A percentile compares a stretch with the other conserved stretches of the same genome.
These are phyloP conservation scores for Metschnikowia peoriensis DNA, from an alignment of 805 yeast genomes.

Conservation along the genomic window DNA sequence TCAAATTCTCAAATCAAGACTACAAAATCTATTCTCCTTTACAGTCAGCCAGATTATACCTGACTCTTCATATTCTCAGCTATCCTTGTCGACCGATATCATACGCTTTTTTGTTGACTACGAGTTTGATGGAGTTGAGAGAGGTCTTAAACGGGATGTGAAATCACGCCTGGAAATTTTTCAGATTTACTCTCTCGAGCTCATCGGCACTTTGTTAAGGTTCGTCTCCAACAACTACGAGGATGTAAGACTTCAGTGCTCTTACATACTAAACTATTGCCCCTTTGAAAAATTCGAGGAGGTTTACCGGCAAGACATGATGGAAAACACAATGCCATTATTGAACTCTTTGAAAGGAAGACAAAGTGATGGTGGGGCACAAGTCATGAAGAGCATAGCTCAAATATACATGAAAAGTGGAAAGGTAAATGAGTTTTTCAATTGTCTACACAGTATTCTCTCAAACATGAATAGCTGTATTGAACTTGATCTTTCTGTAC, in stretches of 20 bases:
- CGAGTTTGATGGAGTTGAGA: conserved; percentile 21
- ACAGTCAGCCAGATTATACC: conserved; percentile 49
- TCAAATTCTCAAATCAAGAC: background rate
- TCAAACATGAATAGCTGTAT: conserved; percentile 9
- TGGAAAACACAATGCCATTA: conserved; percentile 15
- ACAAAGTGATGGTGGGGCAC: conserved; percentile 78
- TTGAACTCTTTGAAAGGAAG: conserved; percentile 51
- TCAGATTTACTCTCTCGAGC: conserved; percentile 6
- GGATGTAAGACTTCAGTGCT: conserved; percentile 53
- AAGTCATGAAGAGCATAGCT: conserved; percentile 53
- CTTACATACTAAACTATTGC: conserved; percentile 10
- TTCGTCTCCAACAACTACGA: conserved; percentile 70
- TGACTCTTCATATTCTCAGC: conserved; percentile 48
- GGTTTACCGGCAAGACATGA: background rate
- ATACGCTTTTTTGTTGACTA: conserved; percentile 47
- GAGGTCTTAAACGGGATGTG: conserved; percentile 2
- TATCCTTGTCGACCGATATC: conserved; percentile 31
- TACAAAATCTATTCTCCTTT: conserved; percentile 53
- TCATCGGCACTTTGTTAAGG: conserved; percentile 52
- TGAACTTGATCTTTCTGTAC: conserved; percentile 44
- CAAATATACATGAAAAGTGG: conserved; percentile 7
- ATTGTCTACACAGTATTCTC: conserved; percentile 4
- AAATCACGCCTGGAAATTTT: conserved; percentile 2
- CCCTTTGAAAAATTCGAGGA: conserved; percentile 8
- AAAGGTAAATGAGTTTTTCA: conserved; percentile 3